Evolutionary conservation across 495 filamentous ascomycete species (phyloP).

Genomic region (Letharia columbiana): DNA sequence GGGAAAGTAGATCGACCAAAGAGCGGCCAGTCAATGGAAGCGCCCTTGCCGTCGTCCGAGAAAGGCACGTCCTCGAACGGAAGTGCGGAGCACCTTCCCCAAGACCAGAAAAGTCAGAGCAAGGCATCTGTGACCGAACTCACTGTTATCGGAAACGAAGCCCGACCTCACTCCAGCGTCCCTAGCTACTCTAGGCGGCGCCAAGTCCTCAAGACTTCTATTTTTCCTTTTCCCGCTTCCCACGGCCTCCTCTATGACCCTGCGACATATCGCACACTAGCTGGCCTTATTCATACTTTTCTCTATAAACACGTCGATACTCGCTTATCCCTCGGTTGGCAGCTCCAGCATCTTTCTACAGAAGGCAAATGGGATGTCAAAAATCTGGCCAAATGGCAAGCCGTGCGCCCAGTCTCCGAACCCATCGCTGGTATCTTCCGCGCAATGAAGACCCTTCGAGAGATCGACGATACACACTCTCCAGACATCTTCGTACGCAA

Average conservation of each 20-base stretch:
- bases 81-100: not conserved
- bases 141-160: conserved; percentile 14
- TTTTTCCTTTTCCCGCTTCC: conserved; percentile 69
- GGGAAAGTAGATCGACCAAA: conserved; percentile 26
- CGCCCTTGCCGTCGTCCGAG: not conserved
- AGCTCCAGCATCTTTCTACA: conserved; percentile 73
- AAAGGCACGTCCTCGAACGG: not conserved
- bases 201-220: conserved; percentile 55
- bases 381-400: conserved; percentile 86
- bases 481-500: conserved; percentile 62
- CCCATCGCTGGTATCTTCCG: conserved; percentile 68
- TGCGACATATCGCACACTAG: conserved; percentile 62
- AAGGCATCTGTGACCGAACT: conserved; percentile 11
- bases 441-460: conserved; percentile 80
- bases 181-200: conserved; percentile 24
- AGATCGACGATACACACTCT: conserved; percentile 75
- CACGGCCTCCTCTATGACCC: conserved; percentile 81
- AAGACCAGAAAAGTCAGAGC: conserved; percentile 12
- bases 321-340: conserved; percentile 77
- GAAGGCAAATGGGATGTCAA: conserved; percentile 98
- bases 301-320: conserved; percentile 63
- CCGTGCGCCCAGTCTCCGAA: conserved; percentile 64
- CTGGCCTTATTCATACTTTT: conserved; percentile 76
- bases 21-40: not conserved
- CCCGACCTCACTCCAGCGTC: not conserved